These are phyloP conservation scores for Aspergillus wentii DNA, from an alignment of 495 filamentous ascomycete genomes.

Conservation along the genomic window DNA sequence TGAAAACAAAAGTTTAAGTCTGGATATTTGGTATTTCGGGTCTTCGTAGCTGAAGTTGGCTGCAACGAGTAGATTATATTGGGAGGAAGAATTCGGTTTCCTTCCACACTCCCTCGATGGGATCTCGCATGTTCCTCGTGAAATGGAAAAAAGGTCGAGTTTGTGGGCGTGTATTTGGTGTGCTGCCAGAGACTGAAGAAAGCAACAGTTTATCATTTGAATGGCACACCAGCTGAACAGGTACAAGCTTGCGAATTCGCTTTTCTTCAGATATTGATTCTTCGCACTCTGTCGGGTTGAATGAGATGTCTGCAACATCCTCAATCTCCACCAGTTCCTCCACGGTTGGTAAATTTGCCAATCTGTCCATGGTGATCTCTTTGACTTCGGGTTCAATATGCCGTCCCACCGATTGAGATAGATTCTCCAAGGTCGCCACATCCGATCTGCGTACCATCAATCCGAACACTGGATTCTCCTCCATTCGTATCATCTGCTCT, in stretches of 20 bases:
- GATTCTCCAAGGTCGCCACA: not conserved
- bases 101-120: not conserved
- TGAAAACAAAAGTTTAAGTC: not conserved
- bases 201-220: not conserved
- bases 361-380: not conserved
- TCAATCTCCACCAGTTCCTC: not conserved
- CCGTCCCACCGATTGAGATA: not conserved
- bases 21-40: too few relatives aligned
- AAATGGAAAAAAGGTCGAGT: not conserved
- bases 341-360: not conserved
- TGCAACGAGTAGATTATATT: too few relatives aligned
- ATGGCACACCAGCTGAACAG: not conserved
- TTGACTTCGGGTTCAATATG: not conserved
- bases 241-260: not conserved
- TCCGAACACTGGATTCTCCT: not conserved
- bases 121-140: not conserved
- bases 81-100: not conserved
- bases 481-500: conserved; percentile 14
- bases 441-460: not conserved
- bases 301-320: too few relatives aligned
- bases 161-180: too few relatives aligned
- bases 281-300: too few relatives aligned
- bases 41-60: too few relatives aligned
- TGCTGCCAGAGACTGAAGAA: too few relatives aligned
- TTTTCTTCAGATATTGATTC: not conserved